phyloP scores from a whole-genome alignment of 2,329 filamentous ascomycete genomes.

The Bipolaris gigantea region DNA sequence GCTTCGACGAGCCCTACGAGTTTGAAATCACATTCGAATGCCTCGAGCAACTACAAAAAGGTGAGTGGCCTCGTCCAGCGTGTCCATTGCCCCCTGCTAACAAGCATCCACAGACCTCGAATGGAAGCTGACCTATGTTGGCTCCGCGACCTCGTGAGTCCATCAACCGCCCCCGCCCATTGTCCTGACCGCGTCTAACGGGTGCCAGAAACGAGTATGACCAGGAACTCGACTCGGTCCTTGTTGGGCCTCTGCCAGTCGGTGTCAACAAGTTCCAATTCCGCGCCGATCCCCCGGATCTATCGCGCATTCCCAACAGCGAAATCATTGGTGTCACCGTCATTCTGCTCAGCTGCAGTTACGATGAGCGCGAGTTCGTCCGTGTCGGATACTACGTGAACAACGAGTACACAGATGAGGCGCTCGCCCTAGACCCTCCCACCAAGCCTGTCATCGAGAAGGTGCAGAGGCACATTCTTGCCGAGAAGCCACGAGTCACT shows the following conservation, averaged over 20 bases:
- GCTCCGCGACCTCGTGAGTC: slow-evolving; percentile 91
- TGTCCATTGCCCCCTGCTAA: slow-evolving; percentile 17
- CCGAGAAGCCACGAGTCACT: slow-evolving; percentile 96
- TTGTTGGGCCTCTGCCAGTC: slow-evolving; percentile 95
- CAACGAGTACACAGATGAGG: slow-evolving; percentile 95
- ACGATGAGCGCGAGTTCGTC: slow-evolving; percentile 95
- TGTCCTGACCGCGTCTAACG: slow-evolving; percentile 11
- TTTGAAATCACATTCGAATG: slow-evolving; percentile 99
- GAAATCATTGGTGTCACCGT: slow-evolving; percentile 98
- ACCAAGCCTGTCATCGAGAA: slow-evolving; percentile 91
- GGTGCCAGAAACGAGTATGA: slow-evolving; percentile 82
- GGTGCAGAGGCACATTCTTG: slow-evolving; percentile 87
- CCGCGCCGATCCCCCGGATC: slow-evolving; percentile 90
- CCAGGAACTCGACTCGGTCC: slow-evolving; percentile 94
- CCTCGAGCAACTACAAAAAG: slow-evolving; percentile 90
- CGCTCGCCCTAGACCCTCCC: slow-evolving; percentile 85
- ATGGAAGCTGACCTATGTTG: slow-evolving; percentile 99
- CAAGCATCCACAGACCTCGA: slow-evolving; percentile 73
- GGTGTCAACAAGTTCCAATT: slow-evolving; percentile 99
- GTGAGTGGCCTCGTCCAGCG: slow-evolving; percentile 49
- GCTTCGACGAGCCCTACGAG: slow-evolving; percentile 89
- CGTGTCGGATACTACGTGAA: slow-evolving; percentile 99
- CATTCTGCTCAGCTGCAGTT: slow-evolving; percentile 92
- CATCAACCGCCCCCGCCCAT: neutral
- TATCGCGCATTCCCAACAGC: slow-evolving; percentile 84